Percentiles rank a stretch among this genome's conserved stretches.
Conservation (phyloP, 2,329 filamentous ascomycete genomes). For the Cryphonectria nitschkei region DNA sequence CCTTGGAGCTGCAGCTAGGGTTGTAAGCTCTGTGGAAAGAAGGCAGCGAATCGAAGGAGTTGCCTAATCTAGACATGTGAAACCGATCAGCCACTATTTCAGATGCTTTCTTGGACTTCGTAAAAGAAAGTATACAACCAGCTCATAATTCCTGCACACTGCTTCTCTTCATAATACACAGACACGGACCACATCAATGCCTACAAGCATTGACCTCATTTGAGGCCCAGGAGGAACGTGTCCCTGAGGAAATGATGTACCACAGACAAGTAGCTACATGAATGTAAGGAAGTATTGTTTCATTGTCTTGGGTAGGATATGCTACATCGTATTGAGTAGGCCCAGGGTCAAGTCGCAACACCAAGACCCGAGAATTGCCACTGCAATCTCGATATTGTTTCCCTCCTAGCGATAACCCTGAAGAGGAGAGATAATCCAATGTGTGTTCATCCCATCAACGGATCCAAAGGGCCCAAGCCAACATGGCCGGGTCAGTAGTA, state of each 20-base stretch:
- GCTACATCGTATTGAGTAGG: too few species aligned
- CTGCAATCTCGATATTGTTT: not conserved
- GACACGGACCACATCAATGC: not conserved
- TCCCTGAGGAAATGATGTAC: too few species aligned
- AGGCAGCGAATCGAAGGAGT: not conserved
- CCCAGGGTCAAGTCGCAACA: too few species aligned
- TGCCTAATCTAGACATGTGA: not conserved
- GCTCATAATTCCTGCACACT: not conserved
- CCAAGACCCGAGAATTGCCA: too few species aligned
- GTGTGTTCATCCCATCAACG: not conserved
- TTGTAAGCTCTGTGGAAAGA: not conserved
- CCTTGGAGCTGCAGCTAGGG: not conserved
- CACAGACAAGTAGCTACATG: too few species aligned
- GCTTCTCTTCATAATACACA: not conserved
- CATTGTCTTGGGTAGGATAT: too few species aligned
- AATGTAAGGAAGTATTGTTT: too few species aligned
- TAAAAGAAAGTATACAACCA: not conserved
- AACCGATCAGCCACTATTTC: not conserved
- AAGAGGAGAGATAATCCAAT: not conserved
- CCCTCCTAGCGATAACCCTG: too few species aligned
- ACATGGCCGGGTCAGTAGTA: not conserved
- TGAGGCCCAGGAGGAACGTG: too few species aligned
- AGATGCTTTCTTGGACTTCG: not conserved
- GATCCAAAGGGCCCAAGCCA: not conserved
- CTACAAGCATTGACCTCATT: too few species aligned